Conservation (phyloP, 2,329 filamentous ascomycete genomes). For the Colletotrichum somersetense region DNA sequence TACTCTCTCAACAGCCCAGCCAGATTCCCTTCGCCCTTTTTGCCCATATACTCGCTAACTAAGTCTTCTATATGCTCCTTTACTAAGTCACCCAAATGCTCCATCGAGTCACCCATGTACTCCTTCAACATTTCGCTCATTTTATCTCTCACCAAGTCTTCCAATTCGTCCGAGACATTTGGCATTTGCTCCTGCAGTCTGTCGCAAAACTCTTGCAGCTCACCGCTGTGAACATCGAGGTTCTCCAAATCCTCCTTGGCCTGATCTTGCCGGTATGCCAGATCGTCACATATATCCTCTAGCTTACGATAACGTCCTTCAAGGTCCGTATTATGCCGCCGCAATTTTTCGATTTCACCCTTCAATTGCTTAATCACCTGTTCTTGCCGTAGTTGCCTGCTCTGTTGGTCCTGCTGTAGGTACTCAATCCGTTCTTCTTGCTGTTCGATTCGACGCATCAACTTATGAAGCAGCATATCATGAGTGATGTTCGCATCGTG, state of each 20-base stretch:
- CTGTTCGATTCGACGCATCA: not conserved
- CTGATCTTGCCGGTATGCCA: not conserved
- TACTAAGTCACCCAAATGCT: not conserved
- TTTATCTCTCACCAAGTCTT: not conserved
- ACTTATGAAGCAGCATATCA: not conserved
- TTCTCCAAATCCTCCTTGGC: not conserved
- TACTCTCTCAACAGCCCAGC: constrained; percentile 4
- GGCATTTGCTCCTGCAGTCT: constrained; percentile 6
- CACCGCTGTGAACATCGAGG: not conserved
- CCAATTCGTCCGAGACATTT: not conserved
- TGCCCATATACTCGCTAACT: not conserved
- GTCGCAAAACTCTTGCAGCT: not conserved
- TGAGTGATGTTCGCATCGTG: not conserved
- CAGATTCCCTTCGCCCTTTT: not conserved
- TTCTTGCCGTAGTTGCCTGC: constrained; percentile 1
- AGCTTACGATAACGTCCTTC: not conserved
- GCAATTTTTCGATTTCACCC: not conserved
- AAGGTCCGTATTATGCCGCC: not conserved
- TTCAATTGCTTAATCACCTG: not conserved
- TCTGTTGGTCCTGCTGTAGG: not conserved
- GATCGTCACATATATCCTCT: not conserved
- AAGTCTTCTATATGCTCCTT: not conserved
- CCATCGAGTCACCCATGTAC: not conserved
- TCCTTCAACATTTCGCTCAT: constrained; percentile 4
- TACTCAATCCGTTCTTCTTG: not conserved